phyloP scores from a whole-genome alignment of 495 filamentous ascomycete genomes.

The Talaromyces nanjingensis region DNA sequence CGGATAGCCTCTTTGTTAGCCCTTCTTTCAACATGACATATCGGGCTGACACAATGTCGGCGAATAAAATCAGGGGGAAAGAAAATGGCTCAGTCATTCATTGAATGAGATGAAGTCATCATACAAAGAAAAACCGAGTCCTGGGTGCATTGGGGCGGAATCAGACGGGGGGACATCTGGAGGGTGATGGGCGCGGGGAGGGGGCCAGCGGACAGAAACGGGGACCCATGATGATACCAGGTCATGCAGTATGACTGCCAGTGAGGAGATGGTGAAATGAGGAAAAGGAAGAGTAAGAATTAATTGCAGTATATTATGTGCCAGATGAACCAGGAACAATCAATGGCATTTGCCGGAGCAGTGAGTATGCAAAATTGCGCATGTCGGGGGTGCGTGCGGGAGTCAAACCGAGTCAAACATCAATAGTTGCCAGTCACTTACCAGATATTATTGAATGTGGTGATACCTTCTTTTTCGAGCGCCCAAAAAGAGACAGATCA shows the following conservation, averaged over 20 bases:
- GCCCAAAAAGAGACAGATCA: slow-evolving; percentile 34
- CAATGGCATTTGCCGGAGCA: background rate
- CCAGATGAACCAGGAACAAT: background rate
- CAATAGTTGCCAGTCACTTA: slow-evolving; percentile 2
- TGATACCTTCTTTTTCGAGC: slow-evolving; percentile 25
- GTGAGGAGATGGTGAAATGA: background rate
- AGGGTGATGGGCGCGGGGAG: background rate
- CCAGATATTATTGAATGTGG: background rate
- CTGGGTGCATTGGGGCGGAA: background rate
- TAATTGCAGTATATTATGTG: background rate
- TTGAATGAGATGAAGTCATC: background rate
- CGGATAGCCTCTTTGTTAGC: slow-evolving; percentile 6
- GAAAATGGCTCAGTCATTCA: background rate
- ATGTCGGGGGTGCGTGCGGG: background rate
- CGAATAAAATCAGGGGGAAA: background rate
- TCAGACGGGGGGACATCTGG: background rate
- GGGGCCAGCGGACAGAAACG: slow-evolving; percentile 2
- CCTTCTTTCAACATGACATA: background rate
- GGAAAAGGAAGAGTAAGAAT: background rate
- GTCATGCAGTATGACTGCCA: background rate
- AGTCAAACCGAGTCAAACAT: background rate
- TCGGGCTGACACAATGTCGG: background rate
- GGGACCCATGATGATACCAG: background rate
- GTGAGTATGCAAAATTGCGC: background rate
- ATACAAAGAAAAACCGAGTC: slow-evolving; percentile 1